phyloP scores from a whole-genome alignment of 768 basidiomycete species.

The Astraeus odoratus region DNA sequence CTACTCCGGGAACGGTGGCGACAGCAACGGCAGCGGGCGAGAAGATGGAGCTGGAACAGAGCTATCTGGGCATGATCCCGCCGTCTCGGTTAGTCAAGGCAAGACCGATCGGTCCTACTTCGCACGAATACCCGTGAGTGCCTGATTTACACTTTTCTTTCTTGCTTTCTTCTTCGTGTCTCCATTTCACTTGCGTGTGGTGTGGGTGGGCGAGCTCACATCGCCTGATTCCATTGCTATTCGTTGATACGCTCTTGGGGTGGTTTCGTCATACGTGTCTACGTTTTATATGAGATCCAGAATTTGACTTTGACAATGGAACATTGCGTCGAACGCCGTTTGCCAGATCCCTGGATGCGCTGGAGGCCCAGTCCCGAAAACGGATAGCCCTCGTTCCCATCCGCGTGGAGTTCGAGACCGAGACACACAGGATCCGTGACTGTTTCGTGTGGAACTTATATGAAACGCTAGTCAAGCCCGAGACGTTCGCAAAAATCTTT shows the following conservation, averaged over 20 bases:
- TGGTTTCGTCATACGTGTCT: too few species aligned
- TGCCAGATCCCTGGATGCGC: slow-evolving; percentile 52
- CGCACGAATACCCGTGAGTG: slow-evolving; percentile 73
- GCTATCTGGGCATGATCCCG: slow-evolving; percentile 82
- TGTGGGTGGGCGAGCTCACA: too few species aligned
- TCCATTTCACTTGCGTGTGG: too few species aligned
- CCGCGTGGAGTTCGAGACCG: slow-evolving; percentile 91
- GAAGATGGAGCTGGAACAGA: slow-evolving; percentile 72
- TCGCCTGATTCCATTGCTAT: too few species aligned
- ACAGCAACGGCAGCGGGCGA: slow-evolving; percentile 24
- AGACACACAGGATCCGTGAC: slow-evolving; percentile 86
- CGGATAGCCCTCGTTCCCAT: slow-evolving; percentile 73
- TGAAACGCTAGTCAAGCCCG: slow-evolving; percentile 80
- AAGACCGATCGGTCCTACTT: slow-evolving; percentile 48
- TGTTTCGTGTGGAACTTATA: slow-evolving; percentile 95
- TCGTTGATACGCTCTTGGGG: too few species aligned
- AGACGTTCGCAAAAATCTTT: slow-evolving; percentile 79
- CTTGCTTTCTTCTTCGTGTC: not conserved
- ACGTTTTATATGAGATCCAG: too few species aligned
- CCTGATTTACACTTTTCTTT: too few species aligned
- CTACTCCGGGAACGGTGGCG: slow-evolving; percentile 16
- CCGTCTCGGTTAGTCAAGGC: slow-evolving; percentile 71
- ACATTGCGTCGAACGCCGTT: not conserved
- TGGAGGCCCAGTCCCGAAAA: slow-evolving; percentile 55
- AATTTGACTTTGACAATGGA: not conserved